Base-by-base conservation (phyloP, 2,329 filamentous ascomycete species). In the Beauveria australis region DNA sequence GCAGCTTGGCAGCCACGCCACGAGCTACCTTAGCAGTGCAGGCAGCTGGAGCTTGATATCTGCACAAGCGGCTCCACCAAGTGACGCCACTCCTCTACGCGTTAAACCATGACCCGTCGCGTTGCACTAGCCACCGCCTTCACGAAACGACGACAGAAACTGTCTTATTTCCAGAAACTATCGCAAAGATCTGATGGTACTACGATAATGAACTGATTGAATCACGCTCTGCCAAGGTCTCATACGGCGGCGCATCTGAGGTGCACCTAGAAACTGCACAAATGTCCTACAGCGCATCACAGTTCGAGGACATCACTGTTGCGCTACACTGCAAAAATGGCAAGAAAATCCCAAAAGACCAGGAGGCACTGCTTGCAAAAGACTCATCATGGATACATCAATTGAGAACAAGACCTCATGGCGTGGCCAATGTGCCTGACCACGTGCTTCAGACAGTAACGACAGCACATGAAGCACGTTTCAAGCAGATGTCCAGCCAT, bases 331-430 rank as follows among this genome's bases (percentile, higher is more conserved):
- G 67, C 12, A 69, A 68, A 7, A 69, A 63, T 14, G 63, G 71
- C 22, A 62, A 70, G 19, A 70, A 60, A 26, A 70, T 79, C 7
- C 74, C 76, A 0, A 69, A 67, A 18, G 72, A 77, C 46, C 79
- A 81, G 63, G 68, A 68, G 28, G 57, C 59, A 4, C 66, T 79
- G 2, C 67, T 80, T 1, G 70, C 73, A 2, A 60, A 65, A 0
- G 54, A 67, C 3, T 67, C 71, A 56, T 70, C 76, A 1, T 79
- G 77, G 77, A 70, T 69, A 3, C 64, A 69, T 3, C 64, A 68
- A 43, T 53, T 68, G 6, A 68, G 64, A 48, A 64, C 65, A 16
- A 62, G 61, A 9, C 63, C 65, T 19, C 66, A 69, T 10, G 69
- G 67, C 2, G 37, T 66, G 3, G 63, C 65, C 47, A 73, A 75